Conservation (phyloP, 108 stramenopile species). For the Mayamaea pseudoterrestris region DNA sequence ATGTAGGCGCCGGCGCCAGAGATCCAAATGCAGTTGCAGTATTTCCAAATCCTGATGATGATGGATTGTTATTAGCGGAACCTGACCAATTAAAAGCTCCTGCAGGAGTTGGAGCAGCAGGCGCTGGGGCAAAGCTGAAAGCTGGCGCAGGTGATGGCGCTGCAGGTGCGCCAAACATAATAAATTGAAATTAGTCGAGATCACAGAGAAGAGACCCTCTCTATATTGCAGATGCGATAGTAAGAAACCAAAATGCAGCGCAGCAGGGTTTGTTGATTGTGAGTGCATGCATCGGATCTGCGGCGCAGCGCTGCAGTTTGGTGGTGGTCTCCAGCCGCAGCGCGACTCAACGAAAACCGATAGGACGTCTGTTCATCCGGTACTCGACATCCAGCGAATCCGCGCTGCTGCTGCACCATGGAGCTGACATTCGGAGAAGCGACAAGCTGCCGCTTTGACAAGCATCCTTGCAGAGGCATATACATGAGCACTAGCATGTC, state of each 20-base stretch:
- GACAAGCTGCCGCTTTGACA: not conserved
- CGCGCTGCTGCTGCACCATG: not conserved
- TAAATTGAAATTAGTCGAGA: constrained; percentile 2
- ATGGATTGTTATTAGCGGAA: not conserved
- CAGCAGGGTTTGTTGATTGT: not conserved
- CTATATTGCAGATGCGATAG: not conserved
- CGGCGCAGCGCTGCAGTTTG: not conserved
- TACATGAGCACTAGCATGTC: not conserved
- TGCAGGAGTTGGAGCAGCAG: not conserved
- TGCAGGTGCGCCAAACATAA: not conserved
- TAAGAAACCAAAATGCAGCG: not conserved
- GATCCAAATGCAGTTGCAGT: constrained; percentile 9
- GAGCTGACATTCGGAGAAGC: not conserved
- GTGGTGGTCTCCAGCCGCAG: not conserved
- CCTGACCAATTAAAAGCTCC: not conserved
- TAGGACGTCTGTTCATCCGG: not conserved
- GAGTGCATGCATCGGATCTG: not conserved
- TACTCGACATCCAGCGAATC: not conserved
- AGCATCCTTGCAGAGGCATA: not conserved
- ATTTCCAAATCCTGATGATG: not conserved
- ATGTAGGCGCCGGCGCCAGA: constrained; percentile 23
- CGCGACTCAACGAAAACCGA: not conserved
- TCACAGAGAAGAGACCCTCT: not conserved
- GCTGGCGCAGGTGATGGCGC: not conserved
- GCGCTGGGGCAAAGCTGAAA: not conserved